Evolutionary conservation across 2,329 filamentous ascomycete species (phyloP).

Genomic region (Pleoardoris graminearum): DNA sequence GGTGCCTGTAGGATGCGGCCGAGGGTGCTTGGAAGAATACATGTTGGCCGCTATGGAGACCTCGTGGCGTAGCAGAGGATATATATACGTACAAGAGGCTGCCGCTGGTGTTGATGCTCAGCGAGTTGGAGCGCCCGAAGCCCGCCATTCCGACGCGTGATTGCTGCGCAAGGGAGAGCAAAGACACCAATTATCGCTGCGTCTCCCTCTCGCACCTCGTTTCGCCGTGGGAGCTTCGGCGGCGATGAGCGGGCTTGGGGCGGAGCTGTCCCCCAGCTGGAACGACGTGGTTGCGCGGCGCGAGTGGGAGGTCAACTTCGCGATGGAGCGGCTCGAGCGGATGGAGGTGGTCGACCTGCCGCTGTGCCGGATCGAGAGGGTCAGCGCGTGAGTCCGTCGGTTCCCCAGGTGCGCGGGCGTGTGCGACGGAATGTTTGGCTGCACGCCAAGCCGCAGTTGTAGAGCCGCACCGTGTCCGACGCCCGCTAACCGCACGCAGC

Average conservation of each 20-base stretch:
- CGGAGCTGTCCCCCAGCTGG: slow-evolving; percentile 23
- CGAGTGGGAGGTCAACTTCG: slow-evolving; percentile 23
- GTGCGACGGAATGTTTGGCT: background rate
- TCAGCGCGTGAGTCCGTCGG: slow-evolving; percentile 15
- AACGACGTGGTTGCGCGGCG: slow-evolving; percentile 25
- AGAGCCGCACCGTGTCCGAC: slow-evolving; percentile 31
- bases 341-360: slow-evolving; percentile 22
- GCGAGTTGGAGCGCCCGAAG: slow-evolving; percentile 53
- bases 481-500: slow-evolving; percentile 14
- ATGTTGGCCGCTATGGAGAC: background rate
- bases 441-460: slow-evolving; percentile 19
- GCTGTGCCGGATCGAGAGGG: slow-evolving; percentile 26
- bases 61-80: slow-evolving; percentile 7
- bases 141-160: slow-evolving; percentile 45
- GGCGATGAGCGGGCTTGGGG: slow-evolving; percentile 16
- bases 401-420: background rate
- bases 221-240: background rate
- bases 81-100: slow-evolving; percentile 52
- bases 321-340: slow-evolving; percentile 23
- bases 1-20: slow-evolving; percentile 15
- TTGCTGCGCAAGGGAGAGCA: slow-evolving; percentile 3
- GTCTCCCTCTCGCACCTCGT: background rate
- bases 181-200: background rate
- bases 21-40: background rate
- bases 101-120: slow-evolving; percentile 60